Base-by-base conservation (phyloP, 371 early-diverging fungal genomes). In the Basidiobolus meristosporus region DNA sequence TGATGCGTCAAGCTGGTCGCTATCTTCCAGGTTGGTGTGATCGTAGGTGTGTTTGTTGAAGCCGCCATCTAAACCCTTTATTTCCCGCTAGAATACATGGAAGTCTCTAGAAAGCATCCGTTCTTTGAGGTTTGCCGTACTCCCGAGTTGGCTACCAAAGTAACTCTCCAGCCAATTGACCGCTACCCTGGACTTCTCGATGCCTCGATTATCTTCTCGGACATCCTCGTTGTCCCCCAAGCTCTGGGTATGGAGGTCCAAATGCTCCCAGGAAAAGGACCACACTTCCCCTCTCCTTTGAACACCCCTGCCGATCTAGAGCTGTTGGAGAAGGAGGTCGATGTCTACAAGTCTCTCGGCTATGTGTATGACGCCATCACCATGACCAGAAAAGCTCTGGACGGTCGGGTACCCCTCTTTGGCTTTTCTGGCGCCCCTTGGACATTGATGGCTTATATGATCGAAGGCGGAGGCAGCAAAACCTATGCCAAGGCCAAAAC, bases 401-500 rank as follows among this genome's bases (percentile, higher is more conserved):
- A 73, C 3, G 92, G 93, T 34, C 73, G 82, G 36, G 88, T 85
- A 3, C 93, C 96, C 19, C 62, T 97, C 53, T 76, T 87, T 56
- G 98, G 98, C 4, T 97, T 97, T 48, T 71, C 70, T 23, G 98
- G 98, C 16, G 93, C 92, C 1, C 98, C 98, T 6, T 97, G 95
- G 95, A 97, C 98, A 15, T 65, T 95, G 39, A 84, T 93, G 87
- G 86, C 90, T 2, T 96, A 96, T 51, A 91, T 92, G 93, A 79
- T 96, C 48, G 97, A 92, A 58, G 92, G 97, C n/a, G 90, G 91
- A 34, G 90, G 93, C 28, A 84, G 87, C 56, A 91, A 86, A 56
- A 89, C 80, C 0, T 60, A 90, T 40, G 61, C 73, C 30, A 82
- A 82, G 54, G 85, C 91, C 32, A 93, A 91, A 61, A 54, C 70